A percentile compares a stretch with the other conserved stretches of the same genome.
These are phyloP conservation scores for Tolypocladium pustulatum DNA, from an alignment of 2,329 filamentous ascomycete species.

Conservation along the genomic window DNA sequence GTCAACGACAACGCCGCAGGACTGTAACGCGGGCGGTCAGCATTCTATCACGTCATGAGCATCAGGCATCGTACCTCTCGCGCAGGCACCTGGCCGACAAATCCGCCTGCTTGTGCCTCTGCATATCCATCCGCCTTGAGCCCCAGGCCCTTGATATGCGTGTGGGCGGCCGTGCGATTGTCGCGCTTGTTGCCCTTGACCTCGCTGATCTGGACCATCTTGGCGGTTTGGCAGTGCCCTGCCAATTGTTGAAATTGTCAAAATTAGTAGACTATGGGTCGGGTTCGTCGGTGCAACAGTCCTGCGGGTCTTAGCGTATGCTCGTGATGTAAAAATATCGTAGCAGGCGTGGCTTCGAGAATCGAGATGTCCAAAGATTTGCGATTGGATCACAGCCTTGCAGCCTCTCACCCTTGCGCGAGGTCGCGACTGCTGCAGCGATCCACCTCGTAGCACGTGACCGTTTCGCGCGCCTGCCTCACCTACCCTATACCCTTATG, in stretches of 20 bases:
- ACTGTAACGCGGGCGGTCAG: conserved; percentile 39
- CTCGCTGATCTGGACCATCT: conserved; percentile 85
- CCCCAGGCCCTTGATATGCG: conserved; percentile 93
- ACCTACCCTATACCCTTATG: not conserved
- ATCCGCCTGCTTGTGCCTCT: conserved; percentile 69
- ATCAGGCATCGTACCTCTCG: conserved; percentile 57
- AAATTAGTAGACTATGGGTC: conserved; percentile 3
- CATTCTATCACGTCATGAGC: not conserved
- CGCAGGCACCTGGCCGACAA: conserved; percentile 79
- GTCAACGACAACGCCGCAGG: conserved; percentile 91
- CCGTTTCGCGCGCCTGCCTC: too few species aligned
- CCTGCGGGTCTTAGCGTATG: not conserved
- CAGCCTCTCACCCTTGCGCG: conserved; percentile 12
- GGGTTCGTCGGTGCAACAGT: not conserved
- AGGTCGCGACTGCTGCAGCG: conserved; percentile 12
- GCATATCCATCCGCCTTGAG: conserved; percentile 77
- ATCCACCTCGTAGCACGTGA: conserved; percentile 18
- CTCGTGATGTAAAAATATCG: not conserved
- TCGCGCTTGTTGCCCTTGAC: conserved; percentile 92
- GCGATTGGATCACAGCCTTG: conserved; percentile 19
- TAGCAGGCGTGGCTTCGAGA: not conserved
- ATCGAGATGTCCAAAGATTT: conserved; percentile 11
- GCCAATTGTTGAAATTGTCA: not conserved
- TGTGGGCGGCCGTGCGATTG: conserved; percentile 92
- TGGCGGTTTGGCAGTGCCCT: conserved; percentile 20